These are phyloP conservation scores for Eucalyptus globulus DNA, from an alignment of 345 rosid species.

Conservation along the genomic window DNA sequence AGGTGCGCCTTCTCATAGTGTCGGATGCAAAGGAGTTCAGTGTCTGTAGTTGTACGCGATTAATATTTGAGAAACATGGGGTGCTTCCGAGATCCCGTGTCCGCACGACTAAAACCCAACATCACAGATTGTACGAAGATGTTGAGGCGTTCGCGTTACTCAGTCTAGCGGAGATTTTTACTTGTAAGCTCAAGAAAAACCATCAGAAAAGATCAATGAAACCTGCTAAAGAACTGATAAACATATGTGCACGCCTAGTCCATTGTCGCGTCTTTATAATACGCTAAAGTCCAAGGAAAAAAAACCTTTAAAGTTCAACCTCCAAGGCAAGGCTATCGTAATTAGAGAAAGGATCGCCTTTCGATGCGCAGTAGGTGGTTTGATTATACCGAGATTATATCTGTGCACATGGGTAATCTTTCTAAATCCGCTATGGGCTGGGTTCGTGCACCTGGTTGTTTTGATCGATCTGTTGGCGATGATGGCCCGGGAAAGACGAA, in stretches of 20 bases:
- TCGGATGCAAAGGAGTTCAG: not conserved
- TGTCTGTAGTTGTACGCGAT: not conserved
- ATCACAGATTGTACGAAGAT: not conserved
- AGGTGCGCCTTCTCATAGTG: not conserved
- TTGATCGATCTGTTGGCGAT: not conserved
- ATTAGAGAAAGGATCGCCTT: not conserved
- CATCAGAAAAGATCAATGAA: not conserved
- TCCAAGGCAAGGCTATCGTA: no score
- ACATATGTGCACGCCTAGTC: not conserved
- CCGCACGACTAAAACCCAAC: not conserved
- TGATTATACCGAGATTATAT: not conserved
- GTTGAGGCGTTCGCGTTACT: not conserved
- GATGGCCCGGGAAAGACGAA: not conserved
- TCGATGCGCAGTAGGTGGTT: not conserved
- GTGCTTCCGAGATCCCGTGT: not conserved
- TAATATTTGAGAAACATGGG: not conserved
- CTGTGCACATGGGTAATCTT: not conserved
- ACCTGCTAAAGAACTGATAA: not conserved
- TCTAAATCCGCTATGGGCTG: not conserved
- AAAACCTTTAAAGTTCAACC: no score
- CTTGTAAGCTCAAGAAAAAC: not conserved
- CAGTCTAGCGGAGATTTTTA: not conserved
- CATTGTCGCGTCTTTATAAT: not conserved
- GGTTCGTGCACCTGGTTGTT: not conserved
- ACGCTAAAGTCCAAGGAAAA: not conserved